Percentiles rank a stretch among this genome's conserved stretches.
These are phyloP conservation scores for Verticillium zaregamsianum DNA, from an alignment of 2,329 filamentous ascomycete genomes.

Conservation along the genomic window DNA sequence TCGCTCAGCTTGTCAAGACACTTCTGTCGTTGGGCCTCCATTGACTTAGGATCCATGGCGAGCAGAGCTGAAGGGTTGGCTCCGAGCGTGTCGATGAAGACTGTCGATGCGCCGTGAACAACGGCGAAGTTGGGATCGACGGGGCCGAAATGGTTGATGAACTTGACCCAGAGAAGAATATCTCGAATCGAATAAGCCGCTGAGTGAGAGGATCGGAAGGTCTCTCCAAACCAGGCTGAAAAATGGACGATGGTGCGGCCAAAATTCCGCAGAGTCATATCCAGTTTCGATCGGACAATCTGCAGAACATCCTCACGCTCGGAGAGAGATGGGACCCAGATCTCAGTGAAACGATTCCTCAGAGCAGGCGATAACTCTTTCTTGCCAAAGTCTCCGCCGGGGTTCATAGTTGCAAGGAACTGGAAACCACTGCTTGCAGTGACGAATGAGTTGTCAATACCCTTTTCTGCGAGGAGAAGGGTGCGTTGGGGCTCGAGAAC, in stretches of 20 bases:
- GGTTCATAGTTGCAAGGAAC: conserved; percentile 98
- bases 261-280: conserved; percentile 47
- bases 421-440: conserved; percentile 77
- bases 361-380: conserved; percentile 93
- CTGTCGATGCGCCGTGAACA: conserved; percentile 87
- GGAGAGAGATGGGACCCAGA: conserved; percentile 90
- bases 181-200: conserved; percentile 87
- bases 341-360: conserved; percentile 95
- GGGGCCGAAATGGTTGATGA: conserved; percentile 67
- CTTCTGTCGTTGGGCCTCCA: conserved; percentile 64
- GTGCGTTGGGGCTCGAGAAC: conserved; percentile 86
- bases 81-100: conserved; percentile 92
- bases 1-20: conserved; percentile 71
- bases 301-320: conserved; percentile 81
- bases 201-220: conserved; percentile 70
- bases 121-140: conserved; percentile 41
- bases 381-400: conserved; percentile 97
- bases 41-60: conserved; percentile 63
- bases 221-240: conserved; percentile 85
- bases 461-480: conserved; percentile 90
- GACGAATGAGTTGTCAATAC: conserved; percentile 76
- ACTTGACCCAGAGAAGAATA: conserved; percentile 88
- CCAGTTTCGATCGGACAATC: conserved; percentile 77
- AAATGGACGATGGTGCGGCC: conserved; percentile 76
- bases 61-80: conserved; percentile 90